Base-by-base conservation (phyloP, 805 yeast species). In the Candida gorgasii region DNA sequence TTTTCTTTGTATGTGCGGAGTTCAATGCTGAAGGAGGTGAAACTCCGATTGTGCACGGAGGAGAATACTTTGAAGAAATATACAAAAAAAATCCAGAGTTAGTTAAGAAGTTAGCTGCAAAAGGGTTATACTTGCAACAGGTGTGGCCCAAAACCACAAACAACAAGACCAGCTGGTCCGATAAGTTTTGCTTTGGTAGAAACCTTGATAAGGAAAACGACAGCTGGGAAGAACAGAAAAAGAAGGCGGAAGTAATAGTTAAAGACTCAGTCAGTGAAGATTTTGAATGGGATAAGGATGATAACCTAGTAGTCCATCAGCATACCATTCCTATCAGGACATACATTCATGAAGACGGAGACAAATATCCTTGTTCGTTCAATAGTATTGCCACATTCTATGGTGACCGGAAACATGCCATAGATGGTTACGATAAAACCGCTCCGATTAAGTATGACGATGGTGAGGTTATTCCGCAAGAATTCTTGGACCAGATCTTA, bases 41-140 rank as follows among this genome's bases (percentile, higher is more conserved):
- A 27, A 63, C 68, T 14, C 68, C 69, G 13, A 45, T 64, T 8
- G 62, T 50, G 8, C 67, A 63, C 43, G 65, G 64, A 6, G 62
- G 58, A 5, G 69, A 63, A 34, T 40, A 59, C 4, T 63, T 57
- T 42, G 48, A 58, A 2, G 34, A 24, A 4, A 28, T 61, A 12
- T 26, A 46, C 5, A 34, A 48, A 15, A 39, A 44, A 18, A 41
- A 39, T 6, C 67, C 67, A 0, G 54, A 53, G 9, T 45, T 54
- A 16, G 30, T 57, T 12, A 31, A 49, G 13, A 50, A 54, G 11
- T 39, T 65, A 12, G 48, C 52, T 1, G 34, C 44, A 13, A 45
- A 46, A 17, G 66, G 66, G 4, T 42, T 64, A 6, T 53, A 48
- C 20, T 51, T 56, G 40, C 42, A 48, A 11, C 68, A 65, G 40